A percentile compares a stretch with the other conserved stretches of the same genome.
Conservation (phyloP, 106 monocot genomes). For the Amphibolis antarctica region DNA sequence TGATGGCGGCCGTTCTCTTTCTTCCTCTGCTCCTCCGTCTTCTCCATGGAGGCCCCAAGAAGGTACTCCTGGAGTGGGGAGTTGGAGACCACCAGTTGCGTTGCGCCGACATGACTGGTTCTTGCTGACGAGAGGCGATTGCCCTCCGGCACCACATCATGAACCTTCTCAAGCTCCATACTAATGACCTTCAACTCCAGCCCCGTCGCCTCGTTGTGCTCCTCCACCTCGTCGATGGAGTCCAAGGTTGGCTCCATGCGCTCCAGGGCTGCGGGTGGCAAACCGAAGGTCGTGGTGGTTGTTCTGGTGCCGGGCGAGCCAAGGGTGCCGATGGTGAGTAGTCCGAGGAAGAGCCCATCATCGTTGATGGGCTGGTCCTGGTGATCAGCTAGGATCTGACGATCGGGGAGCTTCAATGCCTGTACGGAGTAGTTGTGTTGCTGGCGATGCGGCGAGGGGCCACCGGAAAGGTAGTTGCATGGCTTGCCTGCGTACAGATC, state of each 20-base stretch:
- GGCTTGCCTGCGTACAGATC: slow-evolving; percentile 21
- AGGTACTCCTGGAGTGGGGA: slow-evolving; percentile 42
- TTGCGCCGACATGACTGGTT: slow-evolving; percentile 18
- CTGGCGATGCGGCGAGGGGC: slow-evolving; percentile 16
- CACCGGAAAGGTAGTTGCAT: slow-evolving; percentile 37
- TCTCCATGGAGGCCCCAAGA: slow-evolving; percentile 27
- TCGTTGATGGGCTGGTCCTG: slow-evolving; percentile 1
- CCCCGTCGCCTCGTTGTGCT: slow-evolving; percentile 16
- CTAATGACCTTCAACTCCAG: slow-evolving; percentile 24
- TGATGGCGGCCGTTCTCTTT: slow-evolving; percentile 2
- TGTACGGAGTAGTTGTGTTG: slow-evolving; percentile 6
- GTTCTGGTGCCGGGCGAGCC: slow-evolving; percentile 2
- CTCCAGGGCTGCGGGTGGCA: slow-evolving; percentile 5
- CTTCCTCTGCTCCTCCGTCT: slow-evolving; percentile 12
- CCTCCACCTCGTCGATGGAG: slow-evolving; percentile 26
- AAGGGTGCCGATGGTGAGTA: slow-evolving; percentile 70
- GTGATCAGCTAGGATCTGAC: slow-evolving; percentile 1
- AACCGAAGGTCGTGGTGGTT: slow-evolving; percentile 16
- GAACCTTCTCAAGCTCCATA: slow-evolving; percentile 27
- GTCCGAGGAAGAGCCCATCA: slow-evolving; percentile 24
- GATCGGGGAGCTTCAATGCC: background rate
- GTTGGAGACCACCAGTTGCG: slow-evolving; percentile 10
- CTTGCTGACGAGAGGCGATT: slow-evolving; percentile 21
- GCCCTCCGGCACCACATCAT: slow-evolving; percentile 10
- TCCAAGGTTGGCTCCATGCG: slow-evolving; percentile 14